phyloP scores from a whole-genome alignment of 805 yeast species.

The Wickerhamomyces xylosicus region DNA sequence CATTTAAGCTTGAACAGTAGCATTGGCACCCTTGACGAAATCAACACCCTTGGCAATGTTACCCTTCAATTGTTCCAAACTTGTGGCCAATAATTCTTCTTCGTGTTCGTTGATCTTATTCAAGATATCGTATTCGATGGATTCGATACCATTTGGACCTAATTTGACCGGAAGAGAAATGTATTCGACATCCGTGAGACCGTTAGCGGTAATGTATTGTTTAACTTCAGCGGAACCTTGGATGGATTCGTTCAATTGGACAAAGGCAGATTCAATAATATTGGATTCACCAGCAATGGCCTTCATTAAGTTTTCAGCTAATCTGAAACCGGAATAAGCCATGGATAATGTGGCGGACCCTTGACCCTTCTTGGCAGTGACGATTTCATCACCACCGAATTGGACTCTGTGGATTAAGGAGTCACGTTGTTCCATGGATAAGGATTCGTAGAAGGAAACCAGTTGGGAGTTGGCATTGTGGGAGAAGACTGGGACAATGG shows the following conservation, averaged over 20 bases:
- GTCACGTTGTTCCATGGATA: constrained; percentile 34
- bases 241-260: constrained; percentile 38
- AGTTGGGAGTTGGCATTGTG: constrained; percentile 28
- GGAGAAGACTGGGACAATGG: constrained; percentile 69
- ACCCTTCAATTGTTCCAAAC: constrained; percentile 12
- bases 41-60: constrained; percentile 18
- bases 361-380: constrained; percentile 74
- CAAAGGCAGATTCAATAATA: constrained; percentile 35
- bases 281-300: constrained; percentile 33
- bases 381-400: constrained; percentile 86
- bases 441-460: constrained; percentile 31
- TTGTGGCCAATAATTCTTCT: constrained; percentile 13
- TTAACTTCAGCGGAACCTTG: constrained; percentile 14
- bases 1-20: not conserved
- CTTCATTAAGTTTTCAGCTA: constrained; percentile 57
- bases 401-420: constrained; percentile 68
- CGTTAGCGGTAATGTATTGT: constrained; percentile 4
- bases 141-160: constrained; percentile 15
- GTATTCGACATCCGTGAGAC: constrained; percentile 6
- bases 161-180: constrained; percentile 17
- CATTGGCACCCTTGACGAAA: constrained; percentile 12
- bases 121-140: constrained; percentile 13
- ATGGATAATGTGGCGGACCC: constrained; percentile 81
- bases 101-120: constrained; percentile 14
- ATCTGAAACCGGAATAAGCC: constrained; percentile 79